Base-by-base conservation (phyloP, 148 eudicot genomes). In the Heliosperma pusillum region DNA sequence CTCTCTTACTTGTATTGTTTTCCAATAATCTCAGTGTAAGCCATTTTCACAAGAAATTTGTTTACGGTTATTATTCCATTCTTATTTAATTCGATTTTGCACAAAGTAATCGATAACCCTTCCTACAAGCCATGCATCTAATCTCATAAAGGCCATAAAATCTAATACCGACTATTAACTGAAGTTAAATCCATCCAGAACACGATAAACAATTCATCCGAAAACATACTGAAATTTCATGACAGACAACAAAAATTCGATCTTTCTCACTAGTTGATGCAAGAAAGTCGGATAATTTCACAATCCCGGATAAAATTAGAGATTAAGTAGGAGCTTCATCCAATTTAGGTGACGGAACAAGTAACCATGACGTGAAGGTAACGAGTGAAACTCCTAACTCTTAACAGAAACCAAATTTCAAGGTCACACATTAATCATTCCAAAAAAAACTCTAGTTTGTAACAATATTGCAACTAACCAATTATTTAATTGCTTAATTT, bases 361-460 rank as follows among this genome's bases (percentile, higher is more conserved):
- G 42, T 6, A 36, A 6, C 42, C 8, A 36, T 36, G 42, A 36
- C 42, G 42, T 36, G 42, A 36, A 36, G 15, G 21, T 12, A 70
- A 36, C 33, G 21, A 24, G 33, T 69, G 33, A 45, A 65, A 71
- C 57, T 47, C 77, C 55, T 20, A 61, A 63, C 50, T 53, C 74
- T 69, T 36, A 64, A 64, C 53, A 24, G 45, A 70, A 66, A 65
- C 61, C 60, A 53, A 42, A 55, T 76, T 62, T 13, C 47, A 36
- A 6, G n/a, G 42, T 69, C 79, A 80, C 71, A 53, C 66, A 64
- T 64, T 4, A 42, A 75, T n/a, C 42, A 45, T 62, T 75, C 68
- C 74, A 4, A 36, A 4, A 59, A 26, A 70, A 36, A 10, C 30
- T 12, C 56, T 20, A 20, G 9, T 17, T 16, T 56, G 5, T 52